Evolutionary conservation across 345 rosid genomes (phyloP), one percentile per base, ranked within the genome.

Genomic region (Anacardium occidentale): DNA sequence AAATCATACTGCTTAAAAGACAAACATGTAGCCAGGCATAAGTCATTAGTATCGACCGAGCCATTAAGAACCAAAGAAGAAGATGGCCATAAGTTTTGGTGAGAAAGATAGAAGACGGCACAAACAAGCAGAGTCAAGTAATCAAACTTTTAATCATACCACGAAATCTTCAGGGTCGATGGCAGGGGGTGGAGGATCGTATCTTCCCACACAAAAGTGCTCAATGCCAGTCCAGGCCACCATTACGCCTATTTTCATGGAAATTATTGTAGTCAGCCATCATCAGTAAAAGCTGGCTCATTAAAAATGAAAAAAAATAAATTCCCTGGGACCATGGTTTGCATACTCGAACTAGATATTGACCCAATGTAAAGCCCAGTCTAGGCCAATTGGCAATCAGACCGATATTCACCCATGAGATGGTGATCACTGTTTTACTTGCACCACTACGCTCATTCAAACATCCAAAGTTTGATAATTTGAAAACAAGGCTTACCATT

Each of bases 161-260:
- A 82, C 62, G 64, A 70, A 75, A 87, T 94, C 93, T 5, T 85
- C 95, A 24, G 93, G 92, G 48, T 90, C 97, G 14, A 69, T 72
- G 51, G 84, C 87, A 69, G 86, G 90, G n/a, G 97, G 98, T 50
- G 97, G 88, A 76, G 97, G 97, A 83, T 94, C 97, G 64, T 71
- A 94, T 83, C 98, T 89, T 83, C 98, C 98, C 76, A 77, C 79
- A 66, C 86, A 79, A 66, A 90, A 89, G 81, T 94, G 92, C 84
- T 94, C 98, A 1, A 94, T 88, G 63, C 98, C 98, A 58, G 98
- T 92, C 98, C 98, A 94, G 75, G 98, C 98, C 72, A 94, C 85
- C 98, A 94, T 94, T 66, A 87, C 97, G 59, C 98, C 98, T 94
- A 63, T 1, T 24, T 60, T 81, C 58, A 73, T 62, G 69, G 72